These are phyloP conservation scores for barley (Hordeum vulgare) DNA, from an alignment of 176 grass and related monocot genomes.

Conservation along the genomic window MorexV3_pseudomolecules_assembly NC_058518.1:465794481-465794980, in stretches of 20 bases:
- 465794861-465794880: no score
- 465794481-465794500: neutral
- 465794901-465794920: no score
- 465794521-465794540: neutral
- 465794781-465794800: no score
- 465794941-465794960: no score
- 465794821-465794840: no score
- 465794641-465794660: constrained; percentile 2
- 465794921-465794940: no score
- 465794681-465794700: constrained; percentile 28
- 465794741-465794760: neutral
- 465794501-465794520: neutral
- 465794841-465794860: no score
- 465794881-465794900: no score
- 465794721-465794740: neutral
- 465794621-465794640: neutral
- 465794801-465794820: no score
- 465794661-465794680: constrained; percentile 8
- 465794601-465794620: constrained; percentile 20
- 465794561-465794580: neutral
- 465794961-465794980: no score
- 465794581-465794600: constrained; percentile 22
- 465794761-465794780: no score
- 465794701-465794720: neutral
- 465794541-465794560: no score